Percentiles rank a stretch among this genome's conserved stretches.
These are phyloP conservation scores for Dendrostoma leiphaemia DNA, from an alignment of 2,329 filamentous ascomycete species.

Conservation along the genomic window DNA sequence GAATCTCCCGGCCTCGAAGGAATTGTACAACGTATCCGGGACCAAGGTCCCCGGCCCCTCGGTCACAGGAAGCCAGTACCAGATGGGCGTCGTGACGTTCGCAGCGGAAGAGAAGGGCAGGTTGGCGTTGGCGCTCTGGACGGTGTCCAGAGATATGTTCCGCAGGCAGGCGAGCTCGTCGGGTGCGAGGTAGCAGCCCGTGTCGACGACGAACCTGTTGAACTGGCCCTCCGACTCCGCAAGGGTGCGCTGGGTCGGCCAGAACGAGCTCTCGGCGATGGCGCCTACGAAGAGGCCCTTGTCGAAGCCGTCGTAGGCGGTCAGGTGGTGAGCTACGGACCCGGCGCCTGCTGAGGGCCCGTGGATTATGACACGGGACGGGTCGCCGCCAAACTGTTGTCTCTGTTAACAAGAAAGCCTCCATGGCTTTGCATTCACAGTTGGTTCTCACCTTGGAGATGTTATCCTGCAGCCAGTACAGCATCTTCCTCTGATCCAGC, in stretches of 20 bases:
- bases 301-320: conserved; percentile 45
- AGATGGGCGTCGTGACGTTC: conserved; percentile 33
- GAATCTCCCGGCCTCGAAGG: conserved; percentile 47
- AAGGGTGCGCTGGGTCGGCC: conserved; percentile 44
- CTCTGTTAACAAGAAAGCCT: no score
- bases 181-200: conserved; percentile 32
- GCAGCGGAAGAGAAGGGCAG: conserved; percentile 35
- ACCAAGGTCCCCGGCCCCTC: conserved; percentile 43
- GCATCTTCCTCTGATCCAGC: conserved; percentile 56
- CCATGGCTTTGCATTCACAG: background rate
- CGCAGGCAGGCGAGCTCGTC: conserved; percentile 43
- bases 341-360: conserved; percentile 61
- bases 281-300: conserved; percentile 45
- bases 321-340: conserved; percentile 52
- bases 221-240: conserved; percentile 47
- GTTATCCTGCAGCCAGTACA: conserved; percentile 59
- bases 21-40: conserved; percentile 36
- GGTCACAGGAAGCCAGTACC: conserved; percentile 50
- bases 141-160: conserved; percentile 24
- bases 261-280: conserved; percentile 46
- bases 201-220: conserved; percentile 32
- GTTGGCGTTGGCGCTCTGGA: conserved; percentile 40
- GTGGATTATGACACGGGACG: conserved; percentile 58
- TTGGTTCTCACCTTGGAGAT: conserved; percentile 46
- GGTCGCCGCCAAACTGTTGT: conserved; percentile 54